Conservation (phyloP, 73 alveolate species). For the Stentor coeruleus region DNA sequence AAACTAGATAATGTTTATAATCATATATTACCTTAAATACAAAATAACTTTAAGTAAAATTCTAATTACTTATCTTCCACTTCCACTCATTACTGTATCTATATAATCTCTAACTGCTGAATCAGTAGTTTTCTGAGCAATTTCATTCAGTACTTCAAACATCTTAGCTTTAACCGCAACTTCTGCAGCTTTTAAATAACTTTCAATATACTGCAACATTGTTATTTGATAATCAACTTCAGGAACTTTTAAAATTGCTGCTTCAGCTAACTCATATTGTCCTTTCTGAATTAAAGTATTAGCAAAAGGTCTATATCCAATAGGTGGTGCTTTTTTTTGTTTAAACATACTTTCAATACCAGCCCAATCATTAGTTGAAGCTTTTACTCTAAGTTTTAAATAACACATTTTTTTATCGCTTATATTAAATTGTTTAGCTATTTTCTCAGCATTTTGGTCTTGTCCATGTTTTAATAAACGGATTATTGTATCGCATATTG, state of each 20-base stretch:
- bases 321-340: not conserved
- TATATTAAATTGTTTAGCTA: not conserved
- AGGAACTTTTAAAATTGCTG: not conserved
- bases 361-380: not conserved
- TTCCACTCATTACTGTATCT: not conserved
- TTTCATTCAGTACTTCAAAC: not conserved
- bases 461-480: not conserved
- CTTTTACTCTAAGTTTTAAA: not conserved
- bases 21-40: too few species aligned
- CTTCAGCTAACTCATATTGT: not conserved
- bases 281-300: not conserved
- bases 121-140: not conserved
- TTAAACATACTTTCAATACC: not conserved
- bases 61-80: too few species aligned
- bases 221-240: not conserved
- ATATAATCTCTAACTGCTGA: not conserved
- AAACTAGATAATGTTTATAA: too few species aligned
- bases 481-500: not conserved
- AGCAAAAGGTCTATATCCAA: not conserved
- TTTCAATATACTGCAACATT: not conserved
- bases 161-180: not conserved
- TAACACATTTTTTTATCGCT: not conserved
- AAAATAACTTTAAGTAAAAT: too few species aligned
- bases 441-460: not conserved
- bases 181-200: conserved; percentile 1